A percentile compares a stretch with the other conserved stretches of the same genome.
These are phyloP conservation scores for Nemania sp. DNA, from an alignment of 2,329 filamentous ascomycete species.

Conservation along the genomic window DNA sequence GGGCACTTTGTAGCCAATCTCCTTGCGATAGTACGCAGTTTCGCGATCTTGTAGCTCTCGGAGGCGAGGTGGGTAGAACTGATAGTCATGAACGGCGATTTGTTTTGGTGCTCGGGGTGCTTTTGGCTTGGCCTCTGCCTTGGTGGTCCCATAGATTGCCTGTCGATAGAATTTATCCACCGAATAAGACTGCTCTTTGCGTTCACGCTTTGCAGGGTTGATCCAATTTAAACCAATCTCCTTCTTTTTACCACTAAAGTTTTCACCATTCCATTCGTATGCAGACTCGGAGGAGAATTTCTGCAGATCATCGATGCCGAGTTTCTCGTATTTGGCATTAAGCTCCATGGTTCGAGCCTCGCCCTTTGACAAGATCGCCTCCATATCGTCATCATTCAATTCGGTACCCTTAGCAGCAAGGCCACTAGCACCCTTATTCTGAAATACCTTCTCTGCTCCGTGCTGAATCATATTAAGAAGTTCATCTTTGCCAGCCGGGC, in stretches of 20 bases:
- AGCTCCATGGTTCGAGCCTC: slow-evolving; percentile 88
- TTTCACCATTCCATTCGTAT: slow-evolving; percentile 98
- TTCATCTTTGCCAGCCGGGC: slow-evolving; percentile 93
- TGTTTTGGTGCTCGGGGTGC: slow-evolving; percentile 95
- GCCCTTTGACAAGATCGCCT: slow-evolving; percentile 81
- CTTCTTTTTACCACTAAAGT: slow-evolving; percentile 89
- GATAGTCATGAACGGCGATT: slow-evolving; percentile 89
- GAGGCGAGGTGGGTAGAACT: slow-evolving; percentile 88
- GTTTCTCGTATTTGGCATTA: slow-evolving; percentile 92
- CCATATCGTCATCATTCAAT: slow-evolving; percentile 86
- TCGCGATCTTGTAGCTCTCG: slow-evolving; percentile 93
- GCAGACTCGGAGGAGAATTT: slow-evolving; percentile 97
- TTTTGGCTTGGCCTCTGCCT: slow-evolving; percentile 87
- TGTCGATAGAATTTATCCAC: slow-evolving; percentile 99
- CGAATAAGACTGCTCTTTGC: slow-evolving; percentile 96
- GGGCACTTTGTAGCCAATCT: slow-evolving; percentile 93
- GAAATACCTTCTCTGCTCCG: slow-evolving; percentile 92
- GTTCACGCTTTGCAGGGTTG: slow-evolving; percentile 96
- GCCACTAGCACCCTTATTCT: slow-evolving; percentile 68
- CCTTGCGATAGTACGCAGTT: slow-evolving; percentile 93
- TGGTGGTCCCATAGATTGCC: slow-evolving; percentile 74
- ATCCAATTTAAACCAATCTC: slow-evolving; percentile 96
- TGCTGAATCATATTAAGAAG: slow-evolving; percentile 98
- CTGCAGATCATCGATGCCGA: slow-evolving; percentile 94
- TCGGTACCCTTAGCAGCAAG: slow-evolving; percentile 63